Percentiles rank a stretch among this genome's conserved stretches.
phyloP scores from a whole-genome alignment of 2,329 filamentous ascomycete species.

The Fusarium scirpi region DNA sequence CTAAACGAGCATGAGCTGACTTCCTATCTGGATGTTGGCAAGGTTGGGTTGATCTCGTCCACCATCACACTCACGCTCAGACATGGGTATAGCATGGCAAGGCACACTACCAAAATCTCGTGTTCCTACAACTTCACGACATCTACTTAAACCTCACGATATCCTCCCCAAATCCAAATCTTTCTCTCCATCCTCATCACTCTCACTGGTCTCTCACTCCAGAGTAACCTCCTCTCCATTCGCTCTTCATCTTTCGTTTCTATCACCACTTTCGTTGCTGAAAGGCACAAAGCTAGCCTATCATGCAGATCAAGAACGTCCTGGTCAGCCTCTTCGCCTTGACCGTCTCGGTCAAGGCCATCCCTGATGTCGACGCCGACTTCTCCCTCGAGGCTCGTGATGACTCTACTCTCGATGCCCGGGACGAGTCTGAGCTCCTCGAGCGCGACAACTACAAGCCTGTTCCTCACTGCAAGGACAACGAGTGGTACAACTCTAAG shows the following conservation, averaged over 20 bases:
- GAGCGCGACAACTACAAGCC: constrained; percentile 25
- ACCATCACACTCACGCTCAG: neutral
- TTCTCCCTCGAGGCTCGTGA: constrained; percentile 36
- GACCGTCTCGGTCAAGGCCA: constrained; percentile 39
- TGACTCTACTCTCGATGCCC: constrained; percentile 28
- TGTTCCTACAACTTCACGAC: neutral
- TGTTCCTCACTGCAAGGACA: constrained; percentile 1
- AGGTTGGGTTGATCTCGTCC: constrained; percentile 3
- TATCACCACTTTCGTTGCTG: constrained; percentile 22
- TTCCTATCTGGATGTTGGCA: constrained; percentile 31
- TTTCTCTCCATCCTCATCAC: constrained; percentile 3
- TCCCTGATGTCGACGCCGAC: constrained; percentile 34
- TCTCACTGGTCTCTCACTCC: constrained; percentile 29
- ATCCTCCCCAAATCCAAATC: constrained; percentile 5
- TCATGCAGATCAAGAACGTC: constrained; percentile 41
- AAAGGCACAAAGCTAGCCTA: constrained; percentile 36
- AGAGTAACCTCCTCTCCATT: constrained; percentile 15
- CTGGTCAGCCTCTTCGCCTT: constrained; percentile 36
- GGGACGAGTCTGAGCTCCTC: constrained; percentile 17
- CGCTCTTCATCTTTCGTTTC: constrained; percentile 20
- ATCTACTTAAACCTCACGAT: constrained; percentile 34
- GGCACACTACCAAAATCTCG: constrained; percentile 14
- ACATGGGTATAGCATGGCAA: neutral
- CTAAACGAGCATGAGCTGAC: constrained; percentile 36
- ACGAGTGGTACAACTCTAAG: neutral